A percentile compares a stretch with the other conserved stretches of the same genome.
phyloP scores from a whole-genome alignment of 306 rosid species.

The Acacia melanoxylon region DNA sequence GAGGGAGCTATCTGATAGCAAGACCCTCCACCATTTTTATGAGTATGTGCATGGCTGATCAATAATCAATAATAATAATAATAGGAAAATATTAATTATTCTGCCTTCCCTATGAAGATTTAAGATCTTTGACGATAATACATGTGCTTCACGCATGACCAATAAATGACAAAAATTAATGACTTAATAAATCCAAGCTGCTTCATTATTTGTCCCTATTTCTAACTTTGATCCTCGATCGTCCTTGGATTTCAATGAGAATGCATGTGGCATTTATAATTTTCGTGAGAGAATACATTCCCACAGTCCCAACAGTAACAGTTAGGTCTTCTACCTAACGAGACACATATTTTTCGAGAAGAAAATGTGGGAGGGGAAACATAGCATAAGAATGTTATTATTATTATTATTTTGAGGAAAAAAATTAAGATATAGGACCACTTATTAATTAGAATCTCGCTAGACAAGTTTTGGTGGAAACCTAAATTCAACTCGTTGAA shows the following conservation, averaged over 20 bases:
- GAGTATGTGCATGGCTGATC: neutral
- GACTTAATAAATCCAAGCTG: neutral
- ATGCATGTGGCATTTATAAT: neutral
- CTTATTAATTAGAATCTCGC: conserved; percentile 13
- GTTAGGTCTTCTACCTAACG: conserved; percentile 45
- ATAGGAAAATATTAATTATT: no score
- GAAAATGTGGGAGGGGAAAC: neutral
- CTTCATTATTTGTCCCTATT: neutral
- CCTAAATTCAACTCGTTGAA: neutral
- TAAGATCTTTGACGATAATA: conserved; percentile 33
- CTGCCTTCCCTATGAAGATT: conserved; percentile 26
- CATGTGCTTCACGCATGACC: conserved; percentile 50
- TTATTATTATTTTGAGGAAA: neutral
- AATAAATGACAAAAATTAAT: conserved; percentile 13
- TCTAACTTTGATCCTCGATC: neutral
- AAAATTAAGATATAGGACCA: conserved; percentile 24
- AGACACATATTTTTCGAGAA: neutral
- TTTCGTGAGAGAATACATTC: conserved; percentile 31
- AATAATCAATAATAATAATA: neutral
- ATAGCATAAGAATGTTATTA: neutral
- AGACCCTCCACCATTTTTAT: conserved; percentile 46
- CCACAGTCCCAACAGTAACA: conserved; percentile 44
- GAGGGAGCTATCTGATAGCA: conserved; percentile 41
- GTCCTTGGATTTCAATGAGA: neutral
- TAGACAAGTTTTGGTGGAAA: conserved; percentile 23